Evolutionary conservation across 2,329 filamentous ascomycete genomes (phyloP), one percentile per base, ranked within the genome.

Genomic region (Botryotinia narcissicola): DNA sequence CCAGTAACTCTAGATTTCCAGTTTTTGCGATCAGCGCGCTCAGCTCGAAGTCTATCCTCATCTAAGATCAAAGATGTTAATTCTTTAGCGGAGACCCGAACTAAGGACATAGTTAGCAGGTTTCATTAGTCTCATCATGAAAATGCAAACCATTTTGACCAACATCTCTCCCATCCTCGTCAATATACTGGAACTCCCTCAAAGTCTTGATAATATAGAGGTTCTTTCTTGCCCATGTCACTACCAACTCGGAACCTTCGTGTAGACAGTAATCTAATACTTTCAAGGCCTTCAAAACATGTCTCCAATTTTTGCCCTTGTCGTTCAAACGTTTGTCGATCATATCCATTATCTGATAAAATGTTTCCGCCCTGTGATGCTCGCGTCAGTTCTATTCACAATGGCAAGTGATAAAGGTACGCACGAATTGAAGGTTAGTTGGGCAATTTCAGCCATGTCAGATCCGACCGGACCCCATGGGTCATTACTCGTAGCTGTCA

Each of bases 301-400:
- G 96, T 79, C 96, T 91, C 96, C 96, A 99, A 83, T 99, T 99
- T 87, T 98, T 99, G 81, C 96, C 96, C 84, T 99, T 98, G 84
- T 99, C 96, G 80, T 99, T 99, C 80, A 99, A 86, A 78, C 96
- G 92, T 86, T 98, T 98, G 84, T 99, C 96, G 78, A 99, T 87
- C 94, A 99, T 99, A 83, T 99, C 96, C 92, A 99, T 97, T 80
- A 99, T 98, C 82, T 99, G 95, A 85, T 97, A 97, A 85, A 99
- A 99, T 83, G 98, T 96, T 83, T 92, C 95, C 51, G 94, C 95
- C 81, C 95, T 82, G 74, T 54, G 60, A 59, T 37, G 2, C 16
- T 25, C 42, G 37, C 54, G 57, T 77, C 70, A 78, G 71, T 75
- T 18, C 22, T 22, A 35, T 20, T 29, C 46, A 29, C 57, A 25